phyloP scores from a whole-genome alignment of 2,329 filamentous ascomycete species.

The Sporothrix pseudoabietina region DNA sequence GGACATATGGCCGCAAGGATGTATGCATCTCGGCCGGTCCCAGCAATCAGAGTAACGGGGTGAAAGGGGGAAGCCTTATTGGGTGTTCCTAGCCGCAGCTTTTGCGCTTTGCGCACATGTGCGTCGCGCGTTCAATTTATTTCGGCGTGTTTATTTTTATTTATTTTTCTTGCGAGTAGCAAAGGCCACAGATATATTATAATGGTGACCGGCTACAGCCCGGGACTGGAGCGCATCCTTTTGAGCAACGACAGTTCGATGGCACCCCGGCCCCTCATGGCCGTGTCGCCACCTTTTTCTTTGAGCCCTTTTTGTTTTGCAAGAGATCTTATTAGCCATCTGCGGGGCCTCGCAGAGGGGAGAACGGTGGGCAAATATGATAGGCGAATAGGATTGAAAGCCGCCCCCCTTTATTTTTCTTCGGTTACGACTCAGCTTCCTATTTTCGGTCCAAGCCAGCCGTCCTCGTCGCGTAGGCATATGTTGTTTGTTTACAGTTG shows the following conservation, averaged over 20 bases:
- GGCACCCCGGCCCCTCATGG: neutral
- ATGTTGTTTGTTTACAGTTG: neutral
- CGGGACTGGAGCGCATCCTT: neutral
- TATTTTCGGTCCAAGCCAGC: neutral
- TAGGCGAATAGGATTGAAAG: constrained; percentile 1
- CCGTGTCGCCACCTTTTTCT: neutral
- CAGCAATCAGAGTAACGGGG: neutral
- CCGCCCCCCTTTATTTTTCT: neutral
- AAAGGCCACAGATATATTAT: neutral
- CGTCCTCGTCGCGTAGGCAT: neutral
- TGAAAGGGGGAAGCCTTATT: neutral
- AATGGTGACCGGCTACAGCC: neutral
- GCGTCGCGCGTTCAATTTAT: neutral
- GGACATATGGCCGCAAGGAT: neutral
- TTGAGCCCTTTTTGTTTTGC: neutral
- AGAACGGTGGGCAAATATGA: neutral
- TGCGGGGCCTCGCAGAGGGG: neutral
- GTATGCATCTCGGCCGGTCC: neutral
- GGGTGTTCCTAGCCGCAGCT: neutral
- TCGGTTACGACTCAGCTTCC: neutral
- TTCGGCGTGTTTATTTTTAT: neutral
- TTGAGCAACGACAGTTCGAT: neutral
- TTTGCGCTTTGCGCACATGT: neutral
- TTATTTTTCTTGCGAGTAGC: neutral
- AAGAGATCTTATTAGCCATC: neutral